phyloP scores from a whole-genome alignment of 257 asterid genomes.

The Solanum megistacrolobum region DNA sequence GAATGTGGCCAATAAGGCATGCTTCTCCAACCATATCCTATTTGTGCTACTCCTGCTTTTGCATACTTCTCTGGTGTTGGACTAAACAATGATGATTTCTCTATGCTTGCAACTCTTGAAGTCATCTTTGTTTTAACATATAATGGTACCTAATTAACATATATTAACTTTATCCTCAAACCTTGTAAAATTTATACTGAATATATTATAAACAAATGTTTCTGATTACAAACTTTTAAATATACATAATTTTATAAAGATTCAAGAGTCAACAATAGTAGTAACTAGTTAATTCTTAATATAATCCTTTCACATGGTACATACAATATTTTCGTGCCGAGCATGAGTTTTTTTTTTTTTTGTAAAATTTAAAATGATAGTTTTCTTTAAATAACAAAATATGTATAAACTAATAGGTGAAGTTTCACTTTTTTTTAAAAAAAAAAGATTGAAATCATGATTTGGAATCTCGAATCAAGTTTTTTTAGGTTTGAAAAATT shows the following conservation, averaged over 20 bases:
- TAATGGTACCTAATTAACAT: slow-evolving; percentile 50
- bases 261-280: not conserved
- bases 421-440: not conserved
- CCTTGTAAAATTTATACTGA: too few species aligned
- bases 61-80: slow-evolving; percentile 54
- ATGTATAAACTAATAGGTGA: not conserved
- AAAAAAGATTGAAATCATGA: not conserved
- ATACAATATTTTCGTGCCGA: too few species aligned
- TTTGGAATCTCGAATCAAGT: not conserved
- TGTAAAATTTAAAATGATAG: too few species aligned
- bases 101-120: slow-evolving; percentile 50
- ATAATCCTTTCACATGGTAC: too few species aligned
- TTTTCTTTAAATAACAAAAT: not conserved
- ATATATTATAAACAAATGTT: not conserved
- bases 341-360: too few species aligned
- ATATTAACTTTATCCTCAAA: not conserved
- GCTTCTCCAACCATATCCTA: slow-evolving; percentile 56
- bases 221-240: not conserved
- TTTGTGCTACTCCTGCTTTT: slow-evolving; percentile 37
- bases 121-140: slow-evolving; percentile 69
- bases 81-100: slow-evolving; percentile 42
- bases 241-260: not conserved
- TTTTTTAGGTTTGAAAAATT: not conserved
- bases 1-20: slow-evolving; percentile 79
- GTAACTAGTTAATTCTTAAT: not conserved